These are phyloP conservation scores for Pleoardoris graminearum DNA, from an alignment of 2,329 filamentous ascomycete species.

Conservation along the genomic window DNA sequence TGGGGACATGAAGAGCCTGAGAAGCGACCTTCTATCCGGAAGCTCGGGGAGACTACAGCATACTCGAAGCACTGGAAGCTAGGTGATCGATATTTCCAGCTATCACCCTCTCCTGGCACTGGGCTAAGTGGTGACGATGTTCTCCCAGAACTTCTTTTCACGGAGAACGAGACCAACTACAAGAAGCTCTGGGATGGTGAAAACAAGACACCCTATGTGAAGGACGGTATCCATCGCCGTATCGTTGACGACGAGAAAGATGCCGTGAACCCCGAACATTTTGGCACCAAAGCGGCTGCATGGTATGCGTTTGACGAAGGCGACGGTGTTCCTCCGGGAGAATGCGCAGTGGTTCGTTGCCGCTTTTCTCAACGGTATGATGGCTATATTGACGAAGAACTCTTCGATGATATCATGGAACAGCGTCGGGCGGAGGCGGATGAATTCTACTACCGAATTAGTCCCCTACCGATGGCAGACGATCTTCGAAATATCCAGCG, in stretches of 20 bases:
- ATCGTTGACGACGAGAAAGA: conserved; percentile 81
- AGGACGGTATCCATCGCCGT: conserved; percentile 90
- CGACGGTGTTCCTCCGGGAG: conserved; percentile 82
- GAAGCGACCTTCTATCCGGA: conserved; percentile 77
- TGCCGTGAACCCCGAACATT: conserved; percentile 77
- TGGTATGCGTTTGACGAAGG: conserved; percentile 93
- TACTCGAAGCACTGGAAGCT: conserved; percentile 79
- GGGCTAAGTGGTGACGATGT: conserved; percentile 80
- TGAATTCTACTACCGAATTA: conserved; percentile 93
- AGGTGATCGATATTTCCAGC: conserved; percentile 79
- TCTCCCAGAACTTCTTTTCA: conserved; percentile 83
- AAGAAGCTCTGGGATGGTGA: conserved; percentile 71
- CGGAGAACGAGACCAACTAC: conserved; percentile 93
- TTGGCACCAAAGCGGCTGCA: conserved; percentile 85
- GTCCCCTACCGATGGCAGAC: conserved; percentile 88
- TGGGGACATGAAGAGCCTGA: conserved; percentile 80
- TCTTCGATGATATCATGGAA: conserved; percentile 89
- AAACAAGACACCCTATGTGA: conserved; percentile 84
- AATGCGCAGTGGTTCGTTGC: conserved; percentile 95
- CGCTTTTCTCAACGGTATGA: conserved; percentile 76
- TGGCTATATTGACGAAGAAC: conserved; percentile 85
- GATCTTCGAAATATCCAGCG: conserved; percentile 94
- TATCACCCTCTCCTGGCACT: conserved; percentile 87
- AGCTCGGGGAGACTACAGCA: conserved; percentile 67
- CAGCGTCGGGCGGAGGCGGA: conserved; percentile 86